Conservation (phyloP, 345 rosid species). For the Acer saccharum region DNA sequence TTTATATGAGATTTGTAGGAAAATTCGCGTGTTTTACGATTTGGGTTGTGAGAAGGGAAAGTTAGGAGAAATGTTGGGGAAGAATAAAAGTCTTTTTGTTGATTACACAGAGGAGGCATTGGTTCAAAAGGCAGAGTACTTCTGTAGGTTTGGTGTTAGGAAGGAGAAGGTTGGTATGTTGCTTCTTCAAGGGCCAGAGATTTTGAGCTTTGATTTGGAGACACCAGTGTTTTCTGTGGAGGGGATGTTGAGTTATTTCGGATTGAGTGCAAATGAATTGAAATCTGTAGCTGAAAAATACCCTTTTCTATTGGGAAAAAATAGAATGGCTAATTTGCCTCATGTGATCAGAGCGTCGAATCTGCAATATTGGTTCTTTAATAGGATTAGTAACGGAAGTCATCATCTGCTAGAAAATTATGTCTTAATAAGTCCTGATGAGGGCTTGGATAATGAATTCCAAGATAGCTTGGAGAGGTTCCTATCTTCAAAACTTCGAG, state of each 20-base stretch:
- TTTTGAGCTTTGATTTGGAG: conserved; percentile 53
- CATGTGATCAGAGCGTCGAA: conserved; percentile 24
- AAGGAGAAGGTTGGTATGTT: conserved; percentile 48
- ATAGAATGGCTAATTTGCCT: conserved; percentile 61
- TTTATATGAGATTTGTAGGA: conserved; percentile 49
- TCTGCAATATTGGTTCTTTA: conserved; percentile 49
- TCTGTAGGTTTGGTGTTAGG: conserved; percentile 50
- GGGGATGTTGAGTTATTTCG: conserved; percentile 54
- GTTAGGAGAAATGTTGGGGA: conserved; percentile 50
- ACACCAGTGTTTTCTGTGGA: conserved; percentile 41
- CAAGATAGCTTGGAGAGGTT: conserved; percentile 43
- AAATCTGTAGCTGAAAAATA: conserved; percentile 5
- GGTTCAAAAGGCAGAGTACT: conserved; percentile 39
- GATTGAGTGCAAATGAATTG: conserved; percentile 43
- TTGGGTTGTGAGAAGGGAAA: conserved; percentile 47
- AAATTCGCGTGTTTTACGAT: conserved; percentile 51
- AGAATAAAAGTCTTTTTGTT: conserved; percentile 40
- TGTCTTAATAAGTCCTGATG: conserved; percentile 39
- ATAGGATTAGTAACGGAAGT: conserved; percentile 46
- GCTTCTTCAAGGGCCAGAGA: conserved; percentile 43
- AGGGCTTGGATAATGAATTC: conserved; percentile 47
- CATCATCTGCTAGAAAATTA: conserved; percentile 47
- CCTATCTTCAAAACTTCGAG: conserved; percentile 31
- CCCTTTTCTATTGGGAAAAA: too few species aligned
- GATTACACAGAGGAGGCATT: conserved; percentile 43